phyloP scores from a whole-genome alignment of 208 protist species.

The Vickermania spadyakhi region DNA sequence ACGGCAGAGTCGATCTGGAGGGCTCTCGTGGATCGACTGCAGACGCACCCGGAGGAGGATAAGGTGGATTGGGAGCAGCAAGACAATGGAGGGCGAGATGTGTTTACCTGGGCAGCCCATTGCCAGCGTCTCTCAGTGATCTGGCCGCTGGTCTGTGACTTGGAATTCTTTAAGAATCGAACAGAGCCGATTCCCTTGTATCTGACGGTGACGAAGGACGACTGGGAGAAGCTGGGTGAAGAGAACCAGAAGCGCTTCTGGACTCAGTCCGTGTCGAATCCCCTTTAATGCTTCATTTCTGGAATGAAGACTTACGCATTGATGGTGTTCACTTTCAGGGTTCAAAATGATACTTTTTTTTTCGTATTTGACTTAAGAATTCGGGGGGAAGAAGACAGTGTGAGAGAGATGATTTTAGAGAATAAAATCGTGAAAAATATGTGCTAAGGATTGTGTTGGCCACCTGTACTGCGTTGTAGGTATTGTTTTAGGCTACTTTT shows the following conservation, averaged over 20 bases:
- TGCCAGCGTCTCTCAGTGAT: not conserved
- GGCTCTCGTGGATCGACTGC: not conserved
- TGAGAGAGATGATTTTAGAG: too few species aligned
- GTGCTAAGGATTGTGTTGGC: too few species aligned
- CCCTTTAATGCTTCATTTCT: too few species aligned
- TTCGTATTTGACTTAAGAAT: too few species aligned
- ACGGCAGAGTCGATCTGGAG: not conserved
- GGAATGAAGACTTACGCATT: too few species aligned
- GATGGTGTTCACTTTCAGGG: too few species aligned
- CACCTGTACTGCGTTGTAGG: too few species aligned
- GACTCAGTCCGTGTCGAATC: too few species aligned
- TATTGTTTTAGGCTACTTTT: too few species aligned
- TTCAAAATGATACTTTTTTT: too few species aligned
- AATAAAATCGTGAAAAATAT: too few species aligned
- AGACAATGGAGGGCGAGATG: not conserved
- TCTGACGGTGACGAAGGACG: not conserved
- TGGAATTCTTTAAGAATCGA: not conserved
- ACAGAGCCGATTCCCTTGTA: not conserved
- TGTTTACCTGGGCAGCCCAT: not conserved
- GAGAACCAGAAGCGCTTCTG: not conserved
- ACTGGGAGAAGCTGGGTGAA: not conserved
- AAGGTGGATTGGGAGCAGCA: not conserved
- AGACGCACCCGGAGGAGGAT: not conserved
- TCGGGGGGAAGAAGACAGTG: too few species aligned
- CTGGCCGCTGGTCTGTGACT: not conserved